phyloP scores from a whole-genome alignment of 768 basidiomycete species.

The Cyathus striatus region DNA sequence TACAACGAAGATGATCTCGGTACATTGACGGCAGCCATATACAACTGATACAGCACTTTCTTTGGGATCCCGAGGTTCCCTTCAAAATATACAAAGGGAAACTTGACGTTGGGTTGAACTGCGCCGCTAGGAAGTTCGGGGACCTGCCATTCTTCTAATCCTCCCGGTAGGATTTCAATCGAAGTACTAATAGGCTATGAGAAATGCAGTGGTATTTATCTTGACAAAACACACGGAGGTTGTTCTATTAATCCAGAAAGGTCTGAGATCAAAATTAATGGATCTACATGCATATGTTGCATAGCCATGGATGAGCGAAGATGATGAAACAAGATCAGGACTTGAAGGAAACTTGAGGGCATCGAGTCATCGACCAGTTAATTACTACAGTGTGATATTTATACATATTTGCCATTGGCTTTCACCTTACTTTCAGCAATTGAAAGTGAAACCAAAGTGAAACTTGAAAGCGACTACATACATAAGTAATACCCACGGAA shows the following conservation, averaged over 20 bases:
- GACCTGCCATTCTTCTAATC: slow-evolving; percentile 38
- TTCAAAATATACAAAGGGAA: slow-evolving; percentile 53
- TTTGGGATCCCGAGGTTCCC: slow-evolving; percentile 63
- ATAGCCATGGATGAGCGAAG: slow-evolving; percentile 14
- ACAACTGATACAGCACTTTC: slow-evolving; percentile 48
- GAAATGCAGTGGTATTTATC: neutral
- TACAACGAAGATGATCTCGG: slow-evolving; percentile 11
- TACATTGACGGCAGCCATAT: slow-evolving; percentile 34
- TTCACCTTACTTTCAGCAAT: too few species aligned
- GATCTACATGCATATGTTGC: neutral
- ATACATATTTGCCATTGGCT: too few species aligned
- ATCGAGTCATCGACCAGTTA: too few species aligned
- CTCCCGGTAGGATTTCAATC: slow-evolving; percentile 61
- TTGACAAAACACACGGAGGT: slow-evolving; percentile 16
- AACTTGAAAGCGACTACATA: too few species aligned
- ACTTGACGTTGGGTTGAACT: slow-evolving; percentile 17
- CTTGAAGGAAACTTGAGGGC: too few species aligned
- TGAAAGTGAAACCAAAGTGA: too few species aligned
- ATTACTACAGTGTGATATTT: too few species aligned
- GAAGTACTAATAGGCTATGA: slow-evolving; percentile 21
- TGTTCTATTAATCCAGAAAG: slow-evolving; percentile 20
- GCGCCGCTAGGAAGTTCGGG: slow-evolving; percentile 11
- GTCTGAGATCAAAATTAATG: neutral
- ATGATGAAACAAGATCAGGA: too few species aligned
- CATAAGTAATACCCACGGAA: too few species aligned